Base-by-base conservation (phyloP, 2,329 filamentous ascomycete genomes). In the Alternaria gaisen region DNA sequence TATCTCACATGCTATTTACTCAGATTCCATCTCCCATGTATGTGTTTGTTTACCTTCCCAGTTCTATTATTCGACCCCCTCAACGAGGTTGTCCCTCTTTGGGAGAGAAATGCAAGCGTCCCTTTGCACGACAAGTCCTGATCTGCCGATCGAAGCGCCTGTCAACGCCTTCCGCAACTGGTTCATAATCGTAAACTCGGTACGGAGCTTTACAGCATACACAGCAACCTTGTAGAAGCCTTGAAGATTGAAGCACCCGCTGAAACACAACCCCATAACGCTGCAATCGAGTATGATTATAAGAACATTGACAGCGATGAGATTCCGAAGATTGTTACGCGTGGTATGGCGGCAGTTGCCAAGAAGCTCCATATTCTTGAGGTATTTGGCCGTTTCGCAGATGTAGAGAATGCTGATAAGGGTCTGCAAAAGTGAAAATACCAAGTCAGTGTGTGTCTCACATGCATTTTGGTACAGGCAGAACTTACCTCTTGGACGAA, bases 111-210 rank as follows among this genome's bases (percentile, higher is more conserved):
- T 50, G 4, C 11, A 10, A 22, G 36, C 20, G 24, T 50, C 46
- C 20, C 30, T 50, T 11, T 24, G 30, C 32, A 22, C 46, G 7
- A 20, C 30, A 50, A 26, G 22, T 38, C 46, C 46, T n/a, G 46
- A 50, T 36, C 30, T 14, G 36, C 46, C 46, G 2, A 32, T 50
- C 4, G 46, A 50, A 0, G 30, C 32, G 22, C 30, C 46, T 3
- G 20, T 30, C 44, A 70, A 48, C 24, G 62, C 58, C 11, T 53
- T 58, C n/a, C 67, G 38, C 41, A 72, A 59, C 55, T 72, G 67
- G 40, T 85, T 80, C 18, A 88, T 71, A 46, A 88, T 82, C 6
- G 82, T 80, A 60, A 83, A 82, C 67, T 87, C 86, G 4, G 85
- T 78, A 61, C 85, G 83, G 28, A 85, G 74, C 66, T 82, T 82